These are phyloP conservation scores for Nakaseomyces kungkrabaensis DNA, from an alignment of 1,139 yeast genomes.

Conservation along the genomic window DNA sequence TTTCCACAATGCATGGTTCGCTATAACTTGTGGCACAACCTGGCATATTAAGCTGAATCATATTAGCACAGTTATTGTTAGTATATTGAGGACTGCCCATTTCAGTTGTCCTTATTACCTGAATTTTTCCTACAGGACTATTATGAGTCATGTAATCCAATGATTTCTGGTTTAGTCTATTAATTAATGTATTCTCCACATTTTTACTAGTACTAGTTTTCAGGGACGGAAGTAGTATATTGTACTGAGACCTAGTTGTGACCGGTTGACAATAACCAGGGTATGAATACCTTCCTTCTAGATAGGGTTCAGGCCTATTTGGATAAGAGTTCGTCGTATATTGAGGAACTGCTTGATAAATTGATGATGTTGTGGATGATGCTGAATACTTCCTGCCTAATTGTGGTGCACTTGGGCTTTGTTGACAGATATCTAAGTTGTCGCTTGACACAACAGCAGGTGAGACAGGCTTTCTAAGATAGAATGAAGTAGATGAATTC, in stretches of 20 bases:
- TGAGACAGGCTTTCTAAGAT: neutral
- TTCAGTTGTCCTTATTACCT: neutral
- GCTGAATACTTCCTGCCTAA: neutral
- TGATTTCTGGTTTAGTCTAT: neutral
- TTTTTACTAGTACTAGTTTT: neutral
- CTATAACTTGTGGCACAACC: no score
- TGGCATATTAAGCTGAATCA: neutral
- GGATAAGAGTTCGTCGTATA: neutral
- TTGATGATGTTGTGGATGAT: neutral
- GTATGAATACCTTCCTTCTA: neutral
- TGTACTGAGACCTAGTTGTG: neutral
- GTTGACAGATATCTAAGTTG: neutral
- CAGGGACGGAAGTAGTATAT: neutral
- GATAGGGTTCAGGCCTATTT: neutral
- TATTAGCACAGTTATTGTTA: neutral
- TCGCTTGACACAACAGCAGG: neutral
- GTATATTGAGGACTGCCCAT: neutral
- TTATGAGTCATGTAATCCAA: neutral
- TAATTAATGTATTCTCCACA: neutral
- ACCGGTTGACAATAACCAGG: neutral
- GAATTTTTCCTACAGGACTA: neutral
- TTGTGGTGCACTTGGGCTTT: neutral
- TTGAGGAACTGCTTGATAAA: neutral
- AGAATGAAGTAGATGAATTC: neutral
- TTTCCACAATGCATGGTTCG: neutral